Base-by-base conservation (phyloP, 2,329 filamentous ascomycete genomes). In the Xylariaceae sp. region DNA sequence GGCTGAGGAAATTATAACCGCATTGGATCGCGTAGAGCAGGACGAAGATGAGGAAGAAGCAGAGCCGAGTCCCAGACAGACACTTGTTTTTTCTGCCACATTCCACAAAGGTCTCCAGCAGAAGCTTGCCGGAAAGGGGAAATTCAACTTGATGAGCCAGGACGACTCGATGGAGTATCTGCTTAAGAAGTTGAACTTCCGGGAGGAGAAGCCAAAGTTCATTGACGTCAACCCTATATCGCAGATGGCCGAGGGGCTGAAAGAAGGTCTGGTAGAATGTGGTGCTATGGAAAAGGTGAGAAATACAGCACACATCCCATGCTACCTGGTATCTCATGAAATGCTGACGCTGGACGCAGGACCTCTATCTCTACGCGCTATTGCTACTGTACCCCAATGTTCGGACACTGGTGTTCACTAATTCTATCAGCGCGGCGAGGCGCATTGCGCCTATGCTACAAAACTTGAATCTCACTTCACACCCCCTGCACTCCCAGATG, bases 51-150 rank as follows among this genome's bases (percentile, higher is more conserved):
- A 73, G 2, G 75, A 79, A 4, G 75, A 79, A 10, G 71, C 75
- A 0, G 63, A 70, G 6, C 59, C 69, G 11, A 66, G 75, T 40
- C 65, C 80, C 14, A 77, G 93, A 39, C 94, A 99, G 67, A 97
- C 92, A 0, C 80, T 99, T 0, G 90, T 99, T 17, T 99, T 99
- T 70, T 97, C 94, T 0, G 94, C 94, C 0, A 99, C 94, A 0
- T 96, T 99, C 69, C 89, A 96, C 67, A 93, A 92, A 65, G 86
- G 87, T 1, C 74, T 99, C 31, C 93, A 97, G 67, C 89, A 93
- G 62, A 97, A 97, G 69, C 79, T 99, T 12, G 84, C 89, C 1
- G 88, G 90, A 22, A 95, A 91, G 68, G 78, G 81, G 17, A 84
- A 82, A 51, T 81, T 78, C 55, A 81, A 87, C 59, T 71, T 91